Percentiles rank a stretch among this genome's conserved stretches.
These are phyloP conservation scores for Mariannaea sp. DNA, from an alignment of 2,329 filamentous ascomycete genomes.

Conservation along the genomic window DNA sequence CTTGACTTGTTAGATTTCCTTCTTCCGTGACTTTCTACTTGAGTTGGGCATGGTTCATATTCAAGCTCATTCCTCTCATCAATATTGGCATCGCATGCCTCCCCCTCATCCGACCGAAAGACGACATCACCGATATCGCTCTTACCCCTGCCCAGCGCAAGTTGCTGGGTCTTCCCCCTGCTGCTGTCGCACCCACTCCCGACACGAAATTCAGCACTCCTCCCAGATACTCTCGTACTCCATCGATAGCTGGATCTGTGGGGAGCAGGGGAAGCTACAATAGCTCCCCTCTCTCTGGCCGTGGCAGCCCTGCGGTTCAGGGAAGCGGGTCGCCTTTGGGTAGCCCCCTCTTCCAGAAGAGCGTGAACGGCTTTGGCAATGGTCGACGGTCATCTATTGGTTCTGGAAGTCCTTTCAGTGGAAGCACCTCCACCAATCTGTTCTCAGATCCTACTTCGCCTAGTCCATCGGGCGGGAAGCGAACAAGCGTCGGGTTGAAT, in stretches of 20 bases:
- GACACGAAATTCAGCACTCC: slow-evolving; percentile 78
- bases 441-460: slow-evolving; percentile 70
- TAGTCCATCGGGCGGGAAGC: slow-evolving; percentile 68
- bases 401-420: slow-evolving; percentile 57
- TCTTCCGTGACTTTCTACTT: slow-evolving; percentile 44
- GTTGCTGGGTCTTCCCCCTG: slow-evolving; percentile 79
- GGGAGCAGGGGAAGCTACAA: slow-evolving; percentile 62
- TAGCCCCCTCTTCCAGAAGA: slow-evolving; percentile 70
- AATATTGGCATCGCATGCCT: slow-evolving; percentile 74
- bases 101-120: slow-evolving; percentile 73
- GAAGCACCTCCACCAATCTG: slow-evolving; percentile 51
- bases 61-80: slow-evolving; percentile 64
- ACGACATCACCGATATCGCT: slow-evolving; percentile 86
- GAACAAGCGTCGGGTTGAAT: slow-evolving; percentile 77
- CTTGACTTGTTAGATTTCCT: slow-evolving; percentile 40
- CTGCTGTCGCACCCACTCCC: slow-evolving; percentile 65
- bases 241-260: slow-evolving; percentile 66
- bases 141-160: slow-evolving; percentile 77
- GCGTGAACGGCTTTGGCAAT: slow-evolving; percentile 54
- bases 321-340: slow-evolving; percentile 45
- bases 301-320: slow-evolving; percentile 53
- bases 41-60: slow-evolving; percentile 50
- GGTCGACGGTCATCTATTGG: slow-evolving; percentile 67
- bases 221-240: slow-evolving; percentile 80
- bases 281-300: slow-evolving; percentile 62